Evolutionary conservation across 169 alveolate species (phyloP), one percentile per base, ranked within the genome.

Genomic region (Cryptosporidium ubiquitum): DNA sequence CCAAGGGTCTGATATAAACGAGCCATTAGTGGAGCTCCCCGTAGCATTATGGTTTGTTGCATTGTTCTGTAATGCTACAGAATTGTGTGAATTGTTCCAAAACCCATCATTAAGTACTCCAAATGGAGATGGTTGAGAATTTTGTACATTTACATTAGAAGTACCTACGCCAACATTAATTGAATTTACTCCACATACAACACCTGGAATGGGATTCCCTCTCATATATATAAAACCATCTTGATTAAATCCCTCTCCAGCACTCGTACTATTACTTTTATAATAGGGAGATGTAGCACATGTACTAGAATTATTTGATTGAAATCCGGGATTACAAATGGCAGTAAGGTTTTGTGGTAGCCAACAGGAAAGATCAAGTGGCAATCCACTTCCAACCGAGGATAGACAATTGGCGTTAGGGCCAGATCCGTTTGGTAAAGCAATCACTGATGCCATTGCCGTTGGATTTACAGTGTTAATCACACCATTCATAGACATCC

Each of bases 1-100:
- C 89, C 89, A 79, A 42, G 89, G 89, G 39, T 79, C 89, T n/a
- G 89, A 61, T 40, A 79, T 79, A 61, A 79, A 79, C 37, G 89
- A 64, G 31, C 85, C 85, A 18, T 42, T 37, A 16, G 85, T 73
- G 20, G 89, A 79, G 18, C 89, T 79, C n/a, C 89, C 75, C 5
- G 73, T 79, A 7, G 75, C 47, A 79, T 79, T 79, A 33, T 35
- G 66, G 9, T 58, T 42, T 14, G 20, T 31, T n/a, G 89, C 9
- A 9, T 31, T 42, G 51, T 51, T 73, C 3, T 49, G 61, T 7
- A 73, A 23, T 12, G 79, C 39, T 16, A 69, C 26, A 66, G 89
- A 61, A 79, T 47, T 79, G 18, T 68, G 68, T 4, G 86, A 74
- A n/a, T 79, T 61, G 9, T 58, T 79, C 89, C 89, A 79, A 64